Percentiles rank a stretch among this genome's conserved stretches.
phyloP scores from a whole-genome alignment of 2,329 filamentous ascomycete species.

The Rhytidhysteron rufulum region DNA sequence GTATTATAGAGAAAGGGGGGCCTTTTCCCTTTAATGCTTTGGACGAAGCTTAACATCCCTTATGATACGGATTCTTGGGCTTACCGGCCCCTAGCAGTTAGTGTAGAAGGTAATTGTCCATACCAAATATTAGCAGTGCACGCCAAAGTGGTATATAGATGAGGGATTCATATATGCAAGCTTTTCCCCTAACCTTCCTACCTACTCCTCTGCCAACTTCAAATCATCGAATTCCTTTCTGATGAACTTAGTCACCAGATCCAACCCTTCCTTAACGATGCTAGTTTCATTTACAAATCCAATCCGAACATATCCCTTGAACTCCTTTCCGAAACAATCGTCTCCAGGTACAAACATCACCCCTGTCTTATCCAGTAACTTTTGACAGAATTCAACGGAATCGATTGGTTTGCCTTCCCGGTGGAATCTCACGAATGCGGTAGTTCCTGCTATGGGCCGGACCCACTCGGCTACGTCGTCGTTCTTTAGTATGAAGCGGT shows the following conservation, averaged over 20 bases:
- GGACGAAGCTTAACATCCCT: no score
- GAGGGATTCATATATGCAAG: no score
- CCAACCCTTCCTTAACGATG: conserved; percentile 63
- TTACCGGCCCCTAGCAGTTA: no score
- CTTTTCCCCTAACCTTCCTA: no score
- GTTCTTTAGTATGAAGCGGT: conserved; percentile 63
- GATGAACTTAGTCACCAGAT: conserved; percentile 52
- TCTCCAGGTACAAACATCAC: conserved; percentile 73
- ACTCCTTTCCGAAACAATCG: conserved; percentile 70
- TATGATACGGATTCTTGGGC: no score
- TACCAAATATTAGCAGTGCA: no score
- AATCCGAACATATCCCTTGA: conserved; percentile 68
- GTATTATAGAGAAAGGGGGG: no score
- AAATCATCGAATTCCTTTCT: conserved; percentile 54
- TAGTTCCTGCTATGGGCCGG: conserved; percentile 74
- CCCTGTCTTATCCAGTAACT: conserved; percentile 64
- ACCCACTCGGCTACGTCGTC: conserved; percentile 64
- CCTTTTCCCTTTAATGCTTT: no score
- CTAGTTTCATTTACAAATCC: conserved; percentile 72
- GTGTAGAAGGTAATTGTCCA: no score
- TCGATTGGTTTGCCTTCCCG: conserved; percentile 61
- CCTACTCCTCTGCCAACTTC: neutral
- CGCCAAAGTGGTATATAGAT: no score
- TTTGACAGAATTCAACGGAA: conserved; percentile 67
- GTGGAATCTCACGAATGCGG: conserved; percentile 69